Conservation (phyloP, 2,329 filamentous ascomycete genomes). For the Cryphonectria carpinicola region DNA sequence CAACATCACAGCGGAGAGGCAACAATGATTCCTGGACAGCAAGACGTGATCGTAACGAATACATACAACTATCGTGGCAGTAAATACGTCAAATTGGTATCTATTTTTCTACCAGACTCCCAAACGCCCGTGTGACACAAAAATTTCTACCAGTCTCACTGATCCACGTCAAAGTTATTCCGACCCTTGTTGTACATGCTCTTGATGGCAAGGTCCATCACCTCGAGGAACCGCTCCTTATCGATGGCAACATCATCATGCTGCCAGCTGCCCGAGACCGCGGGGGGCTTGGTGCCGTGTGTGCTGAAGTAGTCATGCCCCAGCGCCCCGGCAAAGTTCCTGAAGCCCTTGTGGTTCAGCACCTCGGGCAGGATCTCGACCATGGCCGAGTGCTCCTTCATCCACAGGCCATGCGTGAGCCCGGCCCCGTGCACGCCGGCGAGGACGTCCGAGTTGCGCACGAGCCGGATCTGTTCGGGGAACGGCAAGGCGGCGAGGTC, state of each 20-base stretch:
- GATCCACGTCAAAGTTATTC: constrained; percentile 3
- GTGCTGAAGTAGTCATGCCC: constrained; percentile 15
- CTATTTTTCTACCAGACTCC: constrained; percentile 1
- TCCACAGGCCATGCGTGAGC: constrained; percentile 47
- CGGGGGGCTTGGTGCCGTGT: neutral
- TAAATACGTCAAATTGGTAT: constrained; percentile 12
- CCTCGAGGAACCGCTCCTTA: neutral
- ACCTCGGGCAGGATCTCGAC: constrained; percentile 47
- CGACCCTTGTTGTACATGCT: constrained; percentile 16
- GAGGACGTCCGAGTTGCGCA: constrained; percentile 45
- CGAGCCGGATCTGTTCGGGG: constrained; percentile 40
- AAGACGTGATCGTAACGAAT: no score
- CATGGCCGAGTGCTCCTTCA: constrained; percentile 40
- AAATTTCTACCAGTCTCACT: neutral
- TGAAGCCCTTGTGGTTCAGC: constrained; percentile 43
- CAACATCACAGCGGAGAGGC: neutral
- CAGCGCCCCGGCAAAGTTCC: constrained; percentile 42
- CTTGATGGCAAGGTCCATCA: constrained; percentile 16
- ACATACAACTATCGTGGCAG: neutral
- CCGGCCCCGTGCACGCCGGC: constrained; percentile 50
- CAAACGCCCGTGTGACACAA: neutral
- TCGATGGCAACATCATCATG: constrained; percentile 12
- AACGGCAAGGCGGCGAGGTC: constrained; percentile 46
- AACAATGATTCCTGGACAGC: neutral
- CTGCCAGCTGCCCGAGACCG: constrained; percentile 9